A percentile compares a stretch with the other conserved stretches of the same genome.
Conservation (phyloP, 805 yeast genomes). For the Zygosaccharomyces bailii region DNA sequence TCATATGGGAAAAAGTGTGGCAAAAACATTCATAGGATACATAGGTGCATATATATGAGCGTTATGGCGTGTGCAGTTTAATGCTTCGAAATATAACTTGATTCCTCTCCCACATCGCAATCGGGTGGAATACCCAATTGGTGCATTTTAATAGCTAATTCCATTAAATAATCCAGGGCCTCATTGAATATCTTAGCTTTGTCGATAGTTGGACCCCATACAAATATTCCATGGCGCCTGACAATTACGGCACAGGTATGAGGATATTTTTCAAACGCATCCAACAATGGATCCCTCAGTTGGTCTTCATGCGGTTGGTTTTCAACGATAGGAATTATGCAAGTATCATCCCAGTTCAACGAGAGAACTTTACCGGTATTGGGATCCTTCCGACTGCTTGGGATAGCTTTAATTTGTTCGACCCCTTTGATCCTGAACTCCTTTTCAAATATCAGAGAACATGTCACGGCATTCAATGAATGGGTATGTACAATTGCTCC, state of each 20-base stretch:
- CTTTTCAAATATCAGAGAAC: conserved; percentile 62
- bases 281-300: conserved; percentile 59
- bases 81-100: conserved; percentile 23
- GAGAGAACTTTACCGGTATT: conserved; percentile 48
- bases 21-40: conserved; percentile 11
- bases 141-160: conserved; percentile 79
- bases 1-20: conserved; percentile 31
- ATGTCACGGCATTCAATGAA: conserved; percentile 83
- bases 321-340: conserved; percentile 85
- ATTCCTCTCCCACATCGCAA: conserved; percentile 36
- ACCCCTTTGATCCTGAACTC: conserved; percentile 75
- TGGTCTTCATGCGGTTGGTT: conserved; percentile 89
- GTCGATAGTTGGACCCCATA: conserved; percentile 94
- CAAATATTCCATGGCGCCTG: conserved; percentile 89
- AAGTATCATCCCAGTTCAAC: conserved; percentile 65
- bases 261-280: conserved; percentile 69
- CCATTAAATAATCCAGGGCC: conserved; percentile 85
- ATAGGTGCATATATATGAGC: conserved; percentile 1
- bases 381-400: conserved; percentile 53
- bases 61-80: not conserved
- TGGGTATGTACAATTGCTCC: conserved; percentile 96
- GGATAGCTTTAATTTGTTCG: conserved; percentile 92
- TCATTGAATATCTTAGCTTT: conserved; percentile 92
- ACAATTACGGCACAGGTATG: conserved; percentile 82
- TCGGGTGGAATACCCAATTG: conserved; percentile 59